Percentiles rank a stretch among this genome's conserved stretches.
Evolutionary conservation across 202 grass and related monocot genomes (phyloP).

Genomic region (Miscanthus sacchariflorus): DNA sequence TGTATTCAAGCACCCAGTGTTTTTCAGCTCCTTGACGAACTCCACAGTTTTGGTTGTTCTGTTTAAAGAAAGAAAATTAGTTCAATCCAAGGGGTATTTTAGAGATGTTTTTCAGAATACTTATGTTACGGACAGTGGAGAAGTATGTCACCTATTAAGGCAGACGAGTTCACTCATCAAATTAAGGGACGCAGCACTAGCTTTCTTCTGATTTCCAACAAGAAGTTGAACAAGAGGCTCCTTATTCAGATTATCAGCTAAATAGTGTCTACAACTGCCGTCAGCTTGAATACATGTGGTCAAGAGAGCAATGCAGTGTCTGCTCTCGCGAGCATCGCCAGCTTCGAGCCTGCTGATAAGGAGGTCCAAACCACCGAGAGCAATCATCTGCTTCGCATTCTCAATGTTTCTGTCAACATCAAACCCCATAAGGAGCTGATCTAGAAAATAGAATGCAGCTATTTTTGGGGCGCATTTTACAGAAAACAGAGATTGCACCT

Average conservation of each 20-base stretch:
- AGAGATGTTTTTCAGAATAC: conserved; percentile 24
- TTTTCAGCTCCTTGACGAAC: conserved; percentile 82
- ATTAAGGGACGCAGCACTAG: conserved; percentile 70
- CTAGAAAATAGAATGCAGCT: conserved; percentile 88
- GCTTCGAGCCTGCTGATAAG: conserved; percentile 78
- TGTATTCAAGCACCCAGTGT: conserved; percentile 76
- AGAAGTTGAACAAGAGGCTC: conserved; percentile 76
- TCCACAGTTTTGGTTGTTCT: conserved; percentile 78
- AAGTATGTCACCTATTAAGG: conserved; percentile 77
- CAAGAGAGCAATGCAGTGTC: conserved; percentile 77
- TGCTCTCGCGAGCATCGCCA: conserved; percentile 69
- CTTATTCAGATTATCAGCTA: conserved; percentile 88
- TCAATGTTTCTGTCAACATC: conserved; percentile 93
- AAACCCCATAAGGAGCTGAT: conserved; percentile 94
- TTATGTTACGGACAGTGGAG: background rate
- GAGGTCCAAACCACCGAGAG: conserved; percentile 83
- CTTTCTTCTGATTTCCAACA: conserved; percentile 73
- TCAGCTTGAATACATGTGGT: conserved; percentile 82
- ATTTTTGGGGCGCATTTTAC: conserved; percentile 75
- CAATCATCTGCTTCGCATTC: conserved; percentile 93
- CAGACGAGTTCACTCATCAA: conserved; percentile 86
- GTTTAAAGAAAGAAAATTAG: conserved; percentile 49
- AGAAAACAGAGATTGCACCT: conserved; percentile 69
- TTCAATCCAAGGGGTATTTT: conserved; percentile 30
- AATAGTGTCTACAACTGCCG: conserved; percentile 80